A percentile compares a stretch with the other conserved stretches of the same genome.
These are phyloP conservation scores for Salvia miltiorrhiza DNA, from an alignment of 257 asterid genomes.

Conservation along the genomic window DNA sequence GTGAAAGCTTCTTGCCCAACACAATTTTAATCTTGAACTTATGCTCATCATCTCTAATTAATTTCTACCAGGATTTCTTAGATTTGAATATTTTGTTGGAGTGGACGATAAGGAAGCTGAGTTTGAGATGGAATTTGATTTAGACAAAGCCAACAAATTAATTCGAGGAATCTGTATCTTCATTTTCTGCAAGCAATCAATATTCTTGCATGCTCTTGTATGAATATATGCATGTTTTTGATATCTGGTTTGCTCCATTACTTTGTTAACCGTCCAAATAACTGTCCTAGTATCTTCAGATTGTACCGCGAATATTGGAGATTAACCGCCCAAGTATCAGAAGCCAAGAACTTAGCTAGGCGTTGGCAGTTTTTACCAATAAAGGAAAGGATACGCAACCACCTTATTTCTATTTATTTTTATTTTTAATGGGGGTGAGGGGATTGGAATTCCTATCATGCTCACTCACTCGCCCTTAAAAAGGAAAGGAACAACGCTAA, in stretches of 20 bases:
- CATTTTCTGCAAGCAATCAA: not conserved
- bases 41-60: constrained; percentile 12
- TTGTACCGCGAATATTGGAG: constrained; percentile 29
- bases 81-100: constrained; percentile 13
- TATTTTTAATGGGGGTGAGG: no score
- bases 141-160: constrained; percentile 16
- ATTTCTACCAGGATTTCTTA: no score
- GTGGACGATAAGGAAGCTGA: constrained; percentile 43
- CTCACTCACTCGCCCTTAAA: no score
- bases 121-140: constrained; percentile 21
- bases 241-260: constrained; percentile 30
- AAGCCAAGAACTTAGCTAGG: constrained; percentile 33
- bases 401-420: not conserved
- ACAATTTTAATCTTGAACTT: constrained; percentile 29
- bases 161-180: constrained; percentile 16
- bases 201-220: not conserved
- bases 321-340: constrained; percentile 28
- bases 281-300: not conserved
- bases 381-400: not conserved
- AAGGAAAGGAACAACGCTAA: no score
- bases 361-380: not conserved
- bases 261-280: constrained; percentile 30
- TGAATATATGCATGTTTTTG: constrained; percentile 30
- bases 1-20: constrained; percentile 41
- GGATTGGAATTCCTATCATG: no score